phyloP scores from a whole-genome alignment of 2,329 filamentous ascomycete species.

The Nemania diffusa region DNA sequence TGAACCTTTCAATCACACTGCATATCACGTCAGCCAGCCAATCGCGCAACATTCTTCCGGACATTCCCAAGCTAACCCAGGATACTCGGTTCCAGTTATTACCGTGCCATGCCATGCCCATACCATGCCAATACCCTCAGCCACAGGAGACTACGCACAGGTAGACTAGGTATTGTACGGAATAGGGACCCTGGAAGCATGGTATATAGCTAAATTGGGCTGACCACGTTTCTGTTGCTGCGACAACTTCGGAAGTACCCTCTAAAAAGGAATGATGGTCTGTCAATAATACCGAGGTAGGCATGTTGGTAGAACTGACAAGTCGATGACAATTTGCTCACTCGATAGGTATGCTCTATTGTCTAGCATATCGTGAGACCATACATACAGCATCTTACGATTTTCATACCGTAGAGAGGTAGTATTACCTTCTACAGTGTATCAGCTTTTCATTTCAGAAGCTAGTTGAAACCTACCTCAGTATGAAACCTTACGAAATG shows the following conservation, averaged over 20 bases:
- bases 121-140: not conserved
- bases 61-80: constrained; percentile 34
- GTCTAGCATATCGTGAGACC: too few species aligned
- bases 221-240: constrained; percentile 21
- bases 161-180: not conserved
- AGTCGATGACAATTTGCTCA: too few species aligned
- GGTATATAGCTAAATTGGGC: constrained; percentile 9
- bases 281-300: too few species aligned
- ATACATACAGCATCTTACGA: too few species aligned
- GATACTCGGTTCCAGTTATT: constrained; percentile 2
- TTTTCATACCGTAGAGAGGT: too few species aligned
- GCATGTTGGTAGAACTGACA: too few species aligned
- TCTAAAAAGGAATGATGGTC: not conserved
- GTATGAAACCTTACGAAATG: not conserved
- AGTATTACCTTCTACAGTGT: too few species aligned
- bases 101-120: constrained; percentile 1
- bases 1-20: constrained; percentile 22
- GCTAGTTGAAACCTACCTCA: not conserved
- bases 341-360: too few species aligned
- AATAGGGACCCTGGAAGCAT: not conserved
- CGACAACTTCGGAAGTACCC: constrained; percentile 20
- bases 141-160: not conserved
- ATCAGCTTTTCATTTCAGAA: too few species aligned
- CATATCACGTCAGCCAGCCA: constrained; percentile 36
- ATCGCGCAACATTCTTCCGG: constrained; percentile 37